These are phyloP conservation scores for Boechera stricta DNA, from an alignment of 345 rosid species.

Conservation along the genomic window DNA sequence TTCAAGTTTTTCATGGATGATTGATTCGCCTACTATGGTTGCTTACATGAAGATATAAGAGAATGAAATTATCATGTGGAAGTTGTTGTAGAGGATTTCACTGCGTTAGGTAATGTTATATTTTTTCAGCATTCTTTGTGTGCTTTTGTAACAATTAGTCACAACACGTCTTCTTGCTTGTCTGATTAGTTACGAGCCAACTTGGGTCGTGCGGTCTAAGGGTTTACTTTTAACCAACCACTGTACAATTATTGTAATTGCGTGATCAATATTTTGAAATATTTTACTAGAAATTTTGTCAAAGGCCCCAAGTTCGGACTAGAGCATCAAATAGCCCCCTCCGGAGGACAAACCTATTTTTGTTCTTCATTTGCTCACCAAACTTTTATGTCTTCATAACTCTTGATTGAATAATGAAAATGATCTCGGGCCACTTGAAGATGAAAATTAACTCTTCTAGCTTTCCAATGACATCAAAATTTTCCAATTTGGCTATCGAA, in stretches of 20 bases:
- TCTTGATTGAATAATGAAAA: too few relatives aligned
- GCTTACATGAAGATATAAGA: conserved; percentile 25
- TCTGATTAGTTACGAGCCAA: not conserved
- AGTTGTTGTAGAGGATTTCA: conserved; percentile 42
- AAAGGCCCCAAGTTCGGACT: too few relatives aligned
- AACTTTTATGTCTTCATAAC: too few relatives aligned
- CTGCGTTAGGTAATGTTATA: conserved; percentile 37
- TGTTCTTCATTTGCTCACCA: too few relatives aligned
- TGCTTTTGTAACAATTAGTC: conserved; percentile 28
- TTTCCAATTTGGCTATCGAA: too few relatives aligned
- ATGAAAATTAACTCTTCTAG: too few relatives aligned
- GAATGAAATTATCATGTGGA: conserved; percentile 38
- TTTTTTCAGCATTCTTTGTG: conserved; percentile 27
- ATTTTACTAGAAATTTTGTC: too few relatives aligned
- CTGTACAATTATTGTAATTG: not conserved
- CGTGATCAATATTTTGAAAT: too few relatives aligned
- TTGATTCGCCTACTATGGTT: not conserved
- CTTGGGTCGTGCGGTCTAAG: not conserved
- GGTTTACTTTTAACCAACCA: conserved; percentile 6
- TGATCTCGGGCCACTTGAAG: too few relatives aligned
- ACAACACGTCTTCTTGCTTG: conserved; percentile 35
- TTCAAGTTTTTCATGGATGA: conserved; percentile 15
- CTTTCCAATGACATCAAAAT: too few relatives aligned
- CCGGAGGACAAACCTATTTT: too few relatives aligned
- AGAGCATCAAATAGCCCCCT: too few relatives aligned